A percentile compares a stretch with the other conserved stretches of the same genome.
phyloP scores from a whole-genome alignment of 495 filamentous ascomycete genomes.

The Xanthoparmelia taractica region DNA sequence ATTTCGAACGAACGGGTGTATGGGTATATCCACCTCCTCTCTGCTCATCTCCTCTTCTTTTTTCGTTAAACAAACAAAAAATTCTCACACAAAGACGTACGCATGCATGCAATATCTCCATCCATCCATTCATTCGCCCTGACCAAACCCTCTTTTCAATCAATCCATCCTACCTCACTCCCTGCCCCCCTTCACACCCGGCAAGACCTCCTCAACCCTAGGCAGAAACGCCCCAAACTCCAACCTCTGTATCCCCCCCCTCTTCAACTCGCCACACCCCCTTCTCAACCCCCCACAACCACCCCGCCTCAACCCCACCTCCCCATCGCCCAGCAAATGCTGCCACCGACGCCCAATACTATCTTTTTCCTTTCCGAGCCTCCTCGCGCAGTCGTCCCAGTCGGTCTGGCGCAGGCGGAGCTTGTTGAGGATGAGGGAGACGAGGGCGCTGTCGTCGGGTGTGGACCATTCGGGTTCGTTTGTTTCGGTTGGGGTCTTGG shows the following conservation, averaged over 20 bases:
- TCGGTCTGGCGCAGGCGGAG: slow-evolving; percentile 63
- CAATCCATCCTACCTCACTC: slow-evolving; percentile 21
- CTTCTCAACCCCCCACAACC: slow-evolving; percentile 36
- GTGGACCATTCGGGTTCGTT: slow-evolving; percentile 51
- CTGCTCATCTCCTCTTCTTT: too few species aligned
- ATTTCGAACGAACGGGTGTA: background rate
- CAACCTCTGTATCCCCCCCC: slow-evolving; percentile 15
- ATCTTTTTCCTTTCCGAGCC: slow-evolving; percentile 53
- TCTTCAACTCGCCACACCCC: too few species aligned
- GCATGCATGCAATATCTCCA: background rate
- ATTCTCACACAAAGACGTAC: too few species aligned
- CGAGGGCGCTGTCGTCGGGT: slow-evolving; percentile 62
- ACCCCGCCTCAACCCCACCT: slow-evolving; percentile 29
- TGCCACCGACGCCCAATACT: slow-evolving; percentile 66
- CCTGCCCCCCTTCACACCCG: background rate
- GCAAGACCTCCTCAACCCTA: too few species aligned
- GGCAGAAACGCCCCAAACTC: slow-evolving; percentile 26
- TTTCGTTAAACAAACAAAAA: too few species aligned
- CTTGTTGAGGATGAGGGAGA: slow-evolving; percentile 68
- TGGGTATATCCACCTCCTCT: background rate
- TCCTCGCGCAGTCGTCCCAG: slow-evolving; percentile 71
- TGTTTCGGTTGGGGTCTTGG: slow-evolving; percentile 30
- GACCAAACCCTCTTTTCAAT: too few species aligned
- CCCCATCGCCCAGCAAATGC: slow-evolving; percentile 54
- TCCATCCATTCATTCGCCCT: background rate